Evolutionary conservation across 2,329 filamentous ascomycete genomes (phyloP), one percentile per base, ranked within the genome.

Genomic region (Alternaria brassicae): DNA sequence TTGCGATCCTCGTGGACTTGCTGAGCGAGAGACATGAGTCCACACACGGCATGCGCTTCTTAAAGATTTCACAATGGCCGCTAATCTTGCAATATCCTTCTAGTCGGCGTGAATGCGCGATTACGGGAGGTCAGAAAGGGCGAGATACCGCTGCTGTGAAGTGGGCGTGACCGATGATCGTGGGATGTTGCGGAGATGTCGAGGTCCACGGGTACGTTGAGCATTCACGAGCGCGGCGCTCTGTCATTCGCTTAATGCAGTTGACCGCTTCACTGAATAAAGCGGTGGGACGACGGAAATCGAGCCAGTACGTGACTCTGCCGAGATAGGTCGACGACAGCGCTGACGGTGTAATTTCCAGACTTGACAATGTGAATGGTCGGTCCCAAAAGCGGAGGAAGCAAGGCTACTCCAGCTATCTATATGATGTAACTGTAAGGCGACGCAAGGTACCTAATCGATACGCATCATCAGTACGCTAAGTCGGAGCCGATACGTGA

Each of bases 211-310:
- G 42, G 48, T 58, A 50, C 53, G 50, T 66, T 54, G 58, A 62
- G 62, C 44, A 69, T 66, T 68, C 66, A 70, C 63, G 45, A 32
- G 52, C 50, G 45, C 53, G 51, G 41, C 41, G 53, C 56, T 53
- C 52, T 57, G 30, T 64, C 56, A 69, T 66, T 70, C 63, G 69
- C 58, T 59, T 41, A 60, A 61, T 61, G 60, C 58, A 56, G 47
- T 53, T 56, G 56, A 68, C 66, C 60, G 61, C 71, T 65, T 69
- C 65, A 70, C 72, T 61, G 23, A 52, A 56, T 55, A 25, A 23
- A 63, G 67, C 68, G 67, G 68, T 70, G 58, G 65, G 52, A 47
- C 49, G 47, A 48, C 55, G 63, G 57, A 51, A 44, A 19, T 23
- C 36, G 27, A 48, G 15, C 58, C 51, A 59, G 53, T 63, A 36